Evolutionary conservation across 257 asterid genomes (phyloP), one percentile per base, ranked within the genome.

Genomic region (Euphrasia confusa): DNA sequence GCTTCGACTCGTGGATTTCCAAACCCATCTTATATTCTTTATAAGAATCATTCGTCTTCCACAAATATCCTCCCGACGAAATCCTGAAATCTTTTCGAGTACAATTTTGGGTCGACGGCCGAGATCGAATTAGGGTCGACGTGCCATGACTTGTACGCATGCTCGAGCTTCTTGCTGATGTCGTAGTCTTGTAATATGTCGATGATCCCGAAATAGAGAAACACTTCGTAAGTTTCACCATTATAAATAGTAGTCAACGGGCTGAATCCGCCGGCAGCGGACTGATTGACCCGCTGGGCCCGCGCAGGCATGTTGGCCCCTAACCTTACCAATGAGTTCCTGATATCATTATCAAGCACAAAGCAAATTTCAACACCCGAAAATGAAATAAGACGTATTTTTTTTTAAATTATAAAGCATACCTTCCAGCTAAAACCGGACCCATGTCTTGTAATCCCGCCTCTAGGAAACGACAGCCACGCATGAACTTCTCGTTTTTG

Each of bases 301-400:
- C 99, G 79, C 4, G 99, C 99, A 28, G 99, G 99, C 97, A 89
- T 84, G 87, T 92, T 92, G 3, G 96, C 93, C 15, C 99, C 99
- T 28, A 92, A 74, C 66, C 83, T 68, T 57, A 92, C 89, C 74
- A 83, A 71, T 1, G 97, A 93, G 69, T 84, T 88, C 87, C 98
- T 92, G 79, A 30, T 30, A 2, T 30, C 33, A 5, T 30, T 30
- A 1, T 30, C 33, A 30, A 30, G 33, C 33, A 30, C 5, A 30
- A 4, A 30, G 33, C 33, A 4, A 30, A 28, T 66, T 44, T 44
- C n/a, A 42, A 70, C 45, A 63, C 53, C 35, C 54, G 40, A 9
- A 35, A 6, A 35, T 35, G 40, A 35, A 35, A 35, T 35, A 35
- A 35, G 40, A 35, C 10, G 2, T 35, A 35, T 30, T 30, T 21